Evolutionary conservation across 1,139 yeast genomes (phyloP).

Genomic region (Wickerhamomyces sp.): DNA sequence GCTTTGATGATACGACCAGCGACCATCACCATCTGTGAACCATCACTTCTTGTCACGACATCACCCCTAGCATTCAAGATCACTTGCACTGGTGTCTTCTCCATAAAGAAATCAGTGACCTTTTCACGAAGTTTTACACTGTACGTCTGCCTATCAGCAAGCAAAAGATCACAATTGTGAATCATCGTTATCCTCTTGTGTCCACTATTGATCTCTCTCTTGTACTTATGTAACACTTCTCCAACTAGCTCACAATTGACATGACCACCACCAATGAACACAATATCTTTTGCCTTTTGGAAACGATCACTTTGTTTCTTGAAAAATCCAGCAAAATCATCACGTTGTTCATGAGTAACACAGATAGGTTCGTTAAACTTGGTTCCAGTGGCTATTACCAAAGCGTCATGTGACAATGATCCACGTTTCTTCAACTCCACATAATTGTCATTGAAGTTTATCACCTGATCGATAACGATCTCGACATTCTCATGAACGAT

Average conservation of each 20-base stretch:
- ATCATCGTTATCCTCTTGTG: slow-evolving; percentile 20
- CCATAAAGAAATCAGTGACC: slow-evolving; percentile 10
- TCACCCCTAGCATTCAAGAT: slow-evolving; percentile 1
- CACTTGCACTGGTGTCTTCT: background rate
- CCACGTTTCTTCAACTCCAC: slow-evolving; percentile 10
- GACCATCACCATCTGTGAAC: background rate
- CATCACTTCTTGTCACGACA: background rate
- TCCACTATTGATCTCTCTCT: slow-evolving; percentile 7
- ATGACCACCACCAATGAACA: slow-evolving; percentile 26
- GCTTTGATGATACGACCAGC: slow-evolving; percentile 8
- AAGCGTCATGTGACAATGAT: slow-evolving; percentile 6
- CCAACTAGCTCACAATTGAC: slow-evolving; percentile 25
- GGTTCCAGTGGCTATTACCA: slow-evolving; percentile 21
- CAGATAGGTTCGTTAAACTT: slow-evolving; percentile 23
- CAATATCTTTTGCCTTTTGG: slow-evolving; percentile 20
- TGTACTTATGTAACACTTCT: slow-evolving; percentile 20
- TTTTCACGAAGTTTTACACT: slow-evolving; percentile 6
- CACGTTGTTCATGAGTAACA: slow-evolving; percentile 9
- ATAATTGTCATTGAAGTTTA: slow-evolving; percentile 9
- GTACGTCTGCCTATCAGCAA: slow-evolving; percentile 14
- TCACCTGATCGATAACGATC: slow-evolving; percentile 16
- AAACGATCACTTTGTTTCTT: slow-evolving; percentile 7
- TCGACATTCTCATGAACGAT: slow-evolving; percentile 11
- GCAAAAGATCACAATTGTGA: slow-evolving; percentile 16
- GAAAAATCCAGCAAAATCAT: slow-evolving; percentile 12